A percentile compares a stretch with the other conserved stretches of the same genome.
phyloP scores from a whole-genome alignment of 352 stramenopile genomes.

The Sclerospora graminicola region DNA sequence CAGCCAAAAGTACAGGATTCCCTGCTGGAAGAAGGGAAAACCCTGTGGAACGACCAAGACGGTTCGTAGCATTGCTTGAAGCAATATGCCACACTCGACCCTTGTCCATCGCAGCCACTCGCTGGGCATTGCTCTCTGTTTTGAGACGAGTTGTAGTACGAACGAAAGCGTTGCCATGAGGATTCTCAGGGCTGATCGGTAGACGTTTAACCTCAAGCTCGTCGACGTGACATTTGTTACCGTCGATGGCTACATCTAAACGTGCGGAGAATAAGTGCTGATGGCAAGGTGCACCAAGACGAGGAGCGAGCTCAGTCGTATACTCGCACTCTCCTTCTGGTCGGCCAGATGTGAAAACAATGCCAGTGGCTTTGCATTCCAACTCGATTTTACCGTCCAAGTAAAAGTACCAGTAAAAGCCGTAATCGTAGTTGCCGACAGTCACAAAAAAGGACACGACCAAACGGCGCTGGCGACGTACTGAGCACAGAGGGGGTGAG shows the following conservation, averaged over 20 bases:
- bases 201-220: constrained; percentile 54
- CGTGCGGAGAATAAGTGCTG: constrained; percentile 77
- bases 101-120: constrained; percentile 37
- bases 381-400: constrained; percentile 50
- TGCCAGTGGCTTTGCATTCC: constrained; percentile 71
- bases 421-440: constrained; percentile 83
- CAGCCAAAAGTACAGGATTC: constrained; percentile 40
- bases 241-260: constrained; percentile 70
- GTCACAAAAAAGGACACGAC: constrained; percentile 80
- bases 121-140: constrained; percentile 36
- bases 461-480: constrained; percentile 59
- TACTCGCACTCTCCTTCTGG: constrained; percentile 45
- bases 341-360: constrained; percentile 70
- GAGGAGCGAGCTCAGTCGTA: constrained; percentile 37
- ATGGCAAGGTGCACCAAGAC: constrained; percentile 55
- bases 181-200: constrained; percentile 30
- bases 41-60: constrained; percentile 43
- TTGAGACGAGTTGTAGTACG: constrained; percentile 37
- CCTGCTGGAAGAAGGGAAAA: constrained; percentile 53
- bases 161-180: constrained; percentile 49
- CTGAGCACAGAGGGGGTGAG: constrained; percentile 16
- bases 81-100: constrained; percentile 59
- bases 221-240: constrained; percentile 35
- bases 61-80: constrained; percentile 47
- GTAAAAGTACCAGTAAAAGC: constrained; percentile 37